phyloP scores from a whole-genome alignment of 257 asterid genomes.

The Solanum pimpinellifolium region DNA sequence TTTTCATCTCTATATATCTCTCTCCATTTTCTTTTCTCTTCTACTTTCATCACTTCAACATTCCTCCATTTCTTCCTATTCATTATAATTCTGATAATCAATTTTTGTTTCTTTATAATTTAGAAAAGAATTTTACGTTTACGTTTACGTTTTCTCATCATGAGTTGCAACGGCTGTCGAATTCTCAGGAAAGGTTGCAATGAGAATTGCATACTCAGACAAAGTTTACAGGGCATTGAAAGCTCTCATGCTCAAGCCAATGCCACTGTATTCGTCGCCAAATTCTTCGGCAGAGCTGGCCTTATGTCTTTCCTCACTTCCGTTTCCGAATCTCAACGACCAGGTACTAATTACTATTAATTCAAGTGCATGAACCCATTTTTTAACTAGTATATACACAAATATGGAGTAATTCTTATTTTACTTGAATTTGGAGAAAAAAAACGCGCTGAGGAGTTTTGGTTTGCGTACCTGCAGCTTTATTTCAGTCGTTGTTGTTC shows the following conservation, averaged over 20 bases:
- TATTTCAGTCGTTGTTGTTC: slow-evolving; percentile 60
- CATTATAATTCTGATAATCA: not conserved
- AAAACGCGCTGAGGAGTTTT: not conserved
- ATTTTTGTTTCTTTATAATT: not conserved
- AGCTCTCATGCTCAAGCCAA: slow-evolving; percentile 68
- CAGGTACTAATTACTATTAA: slow-evolving; percentile 15
- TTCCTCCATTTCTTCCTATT: not conserved
- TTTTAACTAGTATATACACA: not conserved
- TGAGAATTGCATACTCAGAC: slow-evolving; percentile 59
- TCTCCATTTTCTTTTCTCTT: not conserved
- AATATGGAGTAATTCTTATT: no score
- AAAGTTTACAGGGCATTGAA: slow-evolving; percentile 42
- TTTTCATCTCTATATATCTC: slow-evolving; percentile 12
- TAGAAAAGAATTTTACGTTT: not conserved
- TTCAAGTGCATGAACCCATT: not conserved
- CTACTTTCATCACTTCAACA: not conserved
- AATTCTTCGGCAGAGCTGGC: slow-evolving; percentile 89
- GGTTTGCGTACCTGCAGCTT: slow-evolving; percentile 28
- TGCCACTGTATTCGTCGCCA: slow-evolving; percentile 80
- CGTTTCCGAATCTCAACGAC: slow-evolving; percentile 57
- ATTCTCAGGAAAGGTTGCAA: slow-evolving; percentile 84
- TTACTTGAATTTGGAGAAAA: not conserved
- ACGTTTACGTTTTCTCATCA: not conserved
- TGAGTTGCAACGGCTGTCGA: slow-evolving; percentile 90
- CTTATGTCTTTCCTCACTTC: slow-evolving; percentile 78